Conservation (phyloP, 768 basidiomycete genomes). For the Lentinula sp. region DNA sequence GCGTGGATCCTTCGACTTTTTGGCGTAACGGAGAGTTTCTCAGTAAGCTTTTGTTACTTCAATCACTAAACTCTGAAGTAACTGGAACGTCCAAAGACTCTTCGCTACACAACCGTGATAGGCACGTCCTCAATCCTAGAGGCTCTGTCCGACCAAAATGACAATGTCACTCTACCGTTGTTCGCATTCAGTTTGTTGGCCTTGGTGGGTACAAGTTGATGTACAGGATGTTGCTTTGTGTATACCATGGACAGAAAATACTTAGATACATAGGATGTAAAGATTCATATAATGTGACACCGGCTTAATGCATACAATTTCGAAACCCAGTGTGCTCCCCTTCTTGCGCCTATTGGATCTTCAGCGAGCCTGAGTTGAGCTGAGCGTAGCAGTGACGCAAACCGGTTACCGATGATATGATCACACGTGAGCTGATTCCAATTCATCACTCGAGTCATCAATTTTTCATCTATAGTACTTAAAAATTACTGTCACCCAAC, state of each 20-base stretch:
- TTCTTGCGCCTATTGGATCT: no score
- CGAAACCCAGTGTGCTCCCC: no score
- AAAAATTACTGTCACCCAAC: neutral
- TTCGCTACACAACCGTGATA: slow-evolving; percentile 60
- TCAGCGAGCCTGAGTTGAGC: no score
- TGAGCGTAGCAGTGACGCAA: no score
- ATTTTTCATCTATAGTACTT: neutral
- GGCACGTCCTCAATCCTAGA: slow-evolving; percentile 73
- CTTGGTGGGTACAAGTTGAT: slow-evolving; percentile 29
- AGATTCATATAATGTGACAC: neutral
- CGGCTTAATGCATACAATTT: no score
- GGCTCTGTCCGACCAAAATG: slow-evolving; percentile 92
- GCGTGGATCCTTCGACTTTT: slow-evolving; percentile 67
- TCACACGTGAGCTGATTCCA: no score
- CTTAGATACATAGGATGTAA: neutral
- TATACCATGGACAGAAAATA: neutral
- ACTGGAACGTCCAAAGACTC: slow-evolving; percentile 37
- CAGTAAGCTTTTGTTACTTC: slow-evolving; percentile 44
- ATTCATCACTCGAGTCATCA: neutral
- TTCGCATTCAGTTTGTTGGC: slow-evolving; percentile 91
- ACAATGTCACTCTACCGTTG: slow-evolving; percentile 94
- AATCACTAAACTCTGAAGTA: neutral
- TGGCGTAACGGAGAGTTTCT: slow-evolving; percentile 70
- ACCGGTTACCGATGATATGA: no score
- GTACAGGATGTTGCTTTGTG: neutral